phyloP scores from a whole-genome alignment of 352 stramenopile genomes.

The Thalassiosira pacifica region DNA sequence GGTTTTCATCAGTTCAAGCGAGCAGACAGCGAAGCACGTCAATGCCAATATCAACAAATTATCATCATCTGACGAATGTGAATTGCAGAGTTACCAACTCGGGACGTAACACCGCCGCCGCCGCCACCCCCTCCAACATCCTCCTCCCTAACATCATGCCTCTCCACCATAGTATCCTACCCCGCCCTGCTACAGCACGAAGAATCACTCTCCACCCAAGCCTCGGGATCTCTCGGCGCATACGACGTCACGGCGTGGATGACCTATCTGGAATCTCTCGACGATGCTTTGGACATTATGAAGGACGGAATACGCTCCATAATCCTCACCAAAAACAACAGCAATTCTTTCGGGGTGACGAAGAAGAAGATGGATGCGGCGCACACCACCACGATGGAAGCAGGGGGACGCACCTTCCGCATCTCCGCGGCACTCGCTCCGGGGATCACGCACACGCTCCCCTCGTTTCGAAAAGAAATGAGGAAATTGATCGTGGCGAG shows the following conservation, averaged over 20 bases:
- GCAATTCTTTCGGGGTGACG: background rate
- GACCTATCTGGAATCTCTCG: slow-evolving; percentile 77
- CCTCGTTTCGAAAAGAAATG: slow-evolving; percentile 27
- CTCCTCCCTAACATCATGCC: slow-evolving; percentile 16
- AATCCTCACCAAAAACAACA: background rate
- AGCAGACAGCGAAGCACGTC: too few species aligned
- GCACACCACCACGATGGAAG: slow-evolving; percentile 36
- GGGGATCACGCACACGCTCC: slow-evolving; percentile 44
- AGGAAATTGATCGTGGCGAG: slow-evolving; percentile 46
- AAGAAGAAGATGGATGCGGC: background rate
- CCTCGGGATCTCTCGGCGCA: slow-evolving; percentile 7
- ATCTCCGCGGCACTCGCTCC: slow-evolving; percentile 29
- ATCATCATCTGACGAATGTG: too few species aligned
- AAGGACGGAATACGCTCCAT: background rate
- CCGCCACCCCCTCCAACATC: background rate
- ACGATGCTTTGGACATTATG: slow-evolving; percentile 65
- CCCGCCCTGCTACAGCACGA: slow-evolving; percentile 68
- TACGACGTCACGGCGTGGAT: slow-evolving; percentile 79
- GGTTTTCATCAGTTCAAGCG: too few species aligned
- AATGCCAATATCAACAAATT: too few species aligned
- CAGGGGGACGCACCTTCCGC: slow-evolving; percentile 32
- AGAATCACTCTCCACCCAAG: slow-evolving; percentile 56
- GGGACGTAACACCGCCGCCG: slow-evolving; percentile 9
- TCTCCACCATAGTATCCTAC: slow-evolving; percentile 67
- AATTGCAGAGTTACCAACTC: too few species aligned